phyloP scores from a whole-genome alignment of 164 flowering plant species.

The Chimonanthus salicifolius region DNA sequence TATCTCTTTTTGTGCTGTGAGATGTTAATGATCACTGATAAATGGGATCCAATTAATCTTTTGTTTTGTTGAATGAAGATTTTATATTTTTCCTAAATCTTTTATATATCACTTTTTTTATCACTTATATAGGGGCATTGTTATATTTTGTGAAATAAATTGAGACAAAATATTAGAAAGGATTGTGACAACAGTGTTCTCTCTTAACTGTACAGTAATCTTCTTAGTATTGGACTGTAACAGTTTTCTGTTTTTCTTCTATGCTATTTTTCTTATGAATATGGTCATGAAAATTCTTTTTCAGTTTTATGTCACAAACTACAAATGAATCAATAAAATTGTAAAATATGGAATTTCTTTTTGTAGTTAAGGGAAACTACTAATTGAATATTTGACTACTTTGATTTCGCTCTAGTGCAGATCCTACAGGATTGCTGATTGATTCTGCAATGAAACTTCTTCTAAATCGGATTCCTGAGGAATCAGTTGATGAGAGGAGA shows the following conservation, averaged over 20 bases:
- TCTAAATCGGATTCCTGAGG: slow-evolving; percentile 50
- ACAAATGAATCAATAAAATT: too few relatives aligned
- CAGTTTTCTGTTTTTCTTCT: not conserved
- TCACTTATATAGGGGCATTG: not conserved
- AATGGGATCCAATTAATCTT: too few relatives aligned
- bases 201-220: too few relatives aligned
- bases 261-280: not conserved
- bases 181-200: not conserved
- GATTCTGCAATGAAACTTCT: slow-evolving; percentile 92
- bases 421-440: slow-evolving; percentile 80
- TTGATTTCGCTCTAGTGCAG: slow-evolving; percentile 37
- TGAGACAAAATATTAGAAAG: not conserved
- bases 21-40: not conserved
- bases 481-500: slow-evolving; percentile 68
- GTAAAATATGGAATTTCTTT: slow-evolving; percentile 1
- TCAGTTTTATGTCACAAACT: not conserved
- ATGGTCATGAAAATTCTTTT: too few relatives aligned
- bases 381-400: not conserved
- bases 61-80: too few relatives aligned
- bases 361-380: not conserved
- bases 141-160: too few relatives aligned
- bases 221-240: not conserved
- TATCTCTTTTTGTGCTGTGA: not conserved
- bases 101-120: too few relatives aligned
- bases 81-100: too few relatives aligned